Evolutionary conservation across 768 basidiomycete species (phyloP).

Genomic region (Termitomyces titanicus): DNA sequence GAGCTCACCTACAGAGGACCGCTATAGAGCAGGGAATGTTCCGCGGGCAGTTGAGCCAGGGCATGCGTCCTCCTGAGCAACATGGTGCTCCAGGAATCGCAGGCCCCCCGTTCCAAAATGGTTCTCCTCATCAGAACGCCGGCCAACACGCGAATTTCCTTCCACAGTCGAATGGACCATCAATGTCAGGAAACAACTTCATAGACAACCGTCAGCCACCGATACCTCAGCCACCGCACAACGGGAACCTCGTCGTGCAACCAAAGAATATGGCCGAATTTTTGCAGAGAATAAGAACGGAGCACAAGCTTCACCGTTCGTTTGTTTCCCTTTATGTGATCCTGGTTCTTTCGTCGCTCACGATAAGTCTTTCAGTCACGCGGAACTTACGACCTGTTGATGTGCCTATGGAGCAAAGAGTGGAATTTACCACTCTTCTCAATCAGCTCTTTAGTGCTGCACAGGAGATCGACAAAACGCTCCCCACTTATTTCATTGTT

Average conservation of each 20-base stretch:
- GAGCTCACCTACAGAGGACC: constrained; percentile 41
- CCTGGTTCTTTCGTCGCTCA: background rate
- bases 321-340: background rate
- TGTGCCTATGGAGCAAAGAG: constrained; percentile 49
- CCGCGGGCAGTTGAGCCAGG: constrained; percentile 24
- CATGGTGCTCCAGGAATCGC: background rate
- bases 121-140: background rate
- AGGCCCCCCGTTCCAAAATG: constrained; percentile 6
- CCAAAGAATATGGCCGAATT: constrained; percentile 1
- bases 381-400: constrained; percentile 30
- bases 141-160: constrained; percentile 8
- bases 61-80: constrained; percentile 11
- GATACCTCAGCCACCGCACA: constrained; percentile 18
- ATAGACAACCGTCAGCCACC: constrained; percentile 17
- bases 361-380: constrained; percentile 24
- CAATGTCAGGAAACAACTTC: constrained; percentile 13
- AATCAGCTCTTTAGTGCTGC: constrained; percentile 45
- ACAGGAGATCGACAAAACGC: constrained; percentile 45
- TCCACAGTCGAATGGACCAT: constrained; percentile 1
- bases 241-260: background rate
- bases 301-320: constrained; percentile 7
- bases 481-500: constrained; percentile 43
- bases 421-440: constrained; percentile 48
- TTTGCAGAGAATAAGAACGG: constrained; percentile 8
- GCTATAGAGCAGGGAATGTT: constrained; percentile 36